Evolutionary conservation across 192 early-diverging fungal genomes (phyloP), one percentile per base, ranked within the genome.

Genomic region (Umbelopsis vinacea): DNA sequence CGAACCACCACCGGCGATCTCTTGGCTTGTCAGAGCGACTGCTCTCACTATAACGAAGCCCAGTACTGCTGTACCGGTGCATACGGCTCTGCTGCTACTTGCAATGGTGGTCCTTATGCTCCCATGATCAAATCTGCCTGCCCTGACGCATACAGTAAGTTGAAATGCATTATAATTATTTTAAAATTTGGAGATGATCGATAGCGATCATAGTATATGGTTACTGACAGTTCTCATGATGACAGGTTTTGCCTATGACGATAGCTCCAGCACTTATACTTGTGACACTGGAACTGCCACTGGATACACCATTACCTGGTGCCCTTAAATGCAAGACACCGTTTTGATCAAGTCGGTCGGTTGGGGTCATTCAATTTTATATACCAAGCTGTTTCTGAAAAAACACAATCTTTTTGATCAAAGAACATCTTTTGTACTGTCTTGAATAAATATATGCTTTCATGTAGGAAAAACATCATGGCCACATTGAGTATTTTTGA

Each of bases 31-130:
- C 38, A 69, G 40, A 79, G 78, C 54, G 78, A 73, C 24, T 79
- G 78, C 24, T 75, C 74, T 19, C 66, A 54, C 24, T 79, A 75
- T 29, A 43, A 68, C 11, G 23, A 50, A 6, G 52, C 73, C 52
- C 50, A 75, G 6, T 79, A 69, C 38, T 79, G 78, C 22, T 79
- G 78, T 40, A 71, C 67, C 2, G 78, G 78, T 4, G 70, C 69
- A 12, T 72, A 63, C 43, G 70, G 47, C 40, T 66, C 73, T 0
- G 54, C 73, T 0, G 46, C 73, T 8, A 75, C 52, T 3, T 79
- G 78, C 40, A 69, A 24, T 14, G 37, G 73, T 21, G 74, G 71
- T 26, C 70, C 69, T 19, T 79, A 68, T 72, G 73, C 78, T 33
- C 48, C 48, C 33, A 69, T 48, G 24, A 67, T 78, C 53, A 78